These are phyloP conservation scores for Suillus placidus DNA, from an alignment of 768 basidiomycete species.

Conservation along the genomic window DNA sequence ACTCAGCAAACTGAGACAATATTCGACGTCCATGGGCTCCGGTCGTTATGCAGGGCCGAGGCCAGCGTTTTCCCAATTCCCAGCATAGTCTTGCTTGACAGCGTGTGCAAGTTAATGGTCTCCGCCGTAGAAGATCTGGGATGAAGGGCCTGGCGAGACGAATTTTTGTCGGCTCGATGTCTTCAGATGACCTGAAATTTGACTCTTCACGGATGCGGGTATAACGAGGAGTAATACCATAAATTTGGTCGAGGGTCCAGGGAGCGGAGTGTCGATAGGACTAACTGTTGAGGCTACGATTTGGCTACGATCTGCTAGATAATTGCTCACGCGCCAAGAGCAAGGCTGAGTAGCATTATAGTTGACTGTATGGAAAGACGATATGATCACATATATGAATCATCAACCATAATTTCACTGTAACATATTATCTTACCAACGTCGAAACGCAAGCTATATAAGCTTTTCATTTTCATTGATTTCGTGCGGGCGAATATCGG, in stretches of 20 bases:
- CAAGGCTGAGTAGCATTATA: background rate
- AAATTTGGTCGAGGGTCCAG: background rate
- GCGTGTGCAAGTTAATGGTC: background rate
- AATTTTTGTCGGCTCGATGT: background rate
- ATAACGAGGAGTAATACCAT: background rate
- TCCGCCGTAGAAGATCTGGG: background rate
- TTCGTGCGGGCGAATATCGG: background rate
- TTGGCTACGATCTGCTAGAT: background rate
- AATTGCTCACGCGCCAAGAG: background rate
- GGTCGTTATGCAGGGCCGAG: conserved; percentile 1
- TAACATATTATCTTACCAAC: conserved; percentile 2
- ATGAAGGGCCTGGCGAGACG: background rate
- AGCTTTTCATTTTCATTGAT: background rate
- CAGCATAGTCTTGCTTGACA: conserved; percentile 1
- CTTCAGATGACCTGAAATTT: background rate
- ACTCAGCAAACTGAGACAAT: background rate
- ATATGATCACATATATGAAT: background rate
- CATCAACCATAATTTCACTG: conserved; percentile 1
- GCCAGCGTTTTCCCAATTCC: background rate
- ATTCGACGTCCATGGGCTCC: background rate
- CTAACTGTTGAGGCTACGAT: conserved; percentile 5
- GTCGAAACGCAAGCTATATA: background rate
- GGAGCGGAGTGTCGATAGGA: background rate
- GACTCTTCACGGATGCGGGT: background rate
- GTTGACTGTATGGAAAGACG: background rate